These are phyloP conservation scores for Acanthamoeba triangularis DNA, from an alignment of 208 protist species.

Conservation along the genomic window DNA sequence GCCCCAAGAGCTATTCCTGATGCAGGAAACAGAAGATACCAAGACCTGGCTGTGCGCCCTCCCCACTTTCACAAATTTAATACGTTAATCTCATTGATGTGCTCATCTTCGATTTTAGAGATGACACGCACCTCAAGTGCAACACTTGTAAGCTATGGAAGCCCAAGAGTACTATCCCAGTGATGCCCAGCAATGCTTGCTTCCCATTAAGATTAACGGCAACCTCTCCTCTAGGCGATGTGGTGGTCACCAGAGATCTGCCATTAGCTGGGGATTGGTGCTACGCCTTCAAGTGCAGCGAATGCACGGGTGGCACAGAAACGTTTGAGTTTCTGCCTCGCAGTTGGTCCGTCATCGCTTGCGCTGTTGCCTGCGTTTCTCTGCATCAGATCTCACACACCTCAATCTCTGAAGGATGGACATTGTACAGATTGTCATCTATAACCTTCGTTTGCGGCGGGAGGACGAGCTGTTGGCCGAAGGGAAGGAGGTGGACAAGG, in stretches of 20 bases:
- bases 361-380: not conserved
- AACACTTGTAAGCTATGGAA: conserved; percentile 29
- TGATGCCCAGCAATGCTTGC: not conserved
- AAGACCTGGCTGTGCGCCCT: conserved; percentile 32
- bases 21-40: not conserved
- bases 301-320: not conserved
- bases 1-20: not conserved
- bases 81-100: not conserved
- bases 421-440: conserved; percentile 83
- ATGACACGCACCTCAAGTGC: conserved; percentile 54
- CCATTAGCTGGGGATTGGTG: conserved; percentile 62
- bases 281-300: conserved; percentile 32
- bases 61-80: not conserved
- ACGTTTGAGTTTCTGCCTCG: conserved; percentile 51
- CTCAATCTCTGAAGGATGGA: conserved; percentile 67
- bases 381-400: not conserved
- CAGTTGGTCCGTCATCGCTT: conserved; percentile 28
- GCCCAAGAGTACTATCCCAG: conserved; percentile 27
- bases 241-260: conserved; percentile 4
- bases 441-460: conserved; percentile 67
- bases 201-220: not conserved
- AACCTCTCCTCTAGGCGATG: not conserved
- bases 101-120: not conserved
- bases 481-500: not conserved
- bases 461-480: conserved; percentile 6